Conservation (phyloP, 352 stramenopile species). For the Globisporangium lucens region DNA sequence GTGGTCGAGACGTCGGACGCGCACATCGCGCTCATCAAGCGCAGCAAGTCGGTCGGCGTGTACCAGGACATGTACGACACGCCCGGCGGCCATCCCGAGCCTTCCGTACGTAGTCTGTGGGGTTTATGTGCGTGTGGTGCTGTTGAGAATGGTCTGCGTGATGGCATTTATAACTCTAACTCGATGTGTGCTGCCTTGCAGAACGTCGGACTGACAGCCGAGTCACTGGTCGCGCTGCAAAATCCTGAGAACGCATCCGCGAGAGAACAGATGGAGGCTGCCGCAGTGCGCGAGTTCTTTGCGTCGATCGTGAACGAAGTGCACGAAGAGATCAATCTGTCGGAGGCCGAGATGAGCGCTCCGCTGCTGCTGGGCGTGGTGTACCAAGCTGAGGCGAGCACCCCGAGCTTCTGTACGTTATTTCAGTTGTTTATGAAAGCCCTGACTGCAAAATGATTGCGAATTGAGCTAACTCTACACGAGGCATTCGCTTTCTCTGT, state of each 20-base stretch:
- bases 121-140: not conserved
- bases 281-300: slow-evolving; percentile 50
- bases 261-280: slow-evolving; percentile 24
- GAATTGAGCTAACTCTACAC: not conserved
- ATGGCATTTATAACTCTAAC: not conserved
- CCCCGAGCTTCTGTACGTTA: slow-evolving; percentile 71
- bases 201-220: slow-evolving; percentile 31
- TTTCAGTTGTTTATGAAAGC: not conserved
- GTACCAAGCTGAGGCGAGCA: slow-evolving; percentile 60
- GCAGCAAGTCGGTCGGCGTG: slow-evolving; percentile 58
- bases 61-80: slow-evolving; percentile 79
- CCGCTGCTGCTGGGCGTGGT: slow-evolving; percentile 68
- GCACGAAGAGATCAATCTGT: slow-evolving; percentile 77
- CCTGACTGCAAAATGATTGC: not conserved
- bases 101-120: slow-evolving; percentile 23
- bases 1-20: slow-evolving; percentile 62
- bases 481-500: too few species aligned
- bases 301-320: slow-evolving; percentile 71
- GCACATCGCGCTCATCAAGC: slow-evolving; percentile 62
- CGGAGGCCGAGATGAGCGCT: slow-evolving; percentile 27
- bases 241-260: slow-evolving; percentile 3
- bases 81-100: slow-evolving; percentile 76
- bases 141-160: not conserved
- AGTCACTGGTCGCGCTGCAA: slow-evolving; percentile 27
- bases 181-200: not conserved